Conservation (phyloP, 1,139 yeast genomes). For the Fermentozyma sake region DNA sequence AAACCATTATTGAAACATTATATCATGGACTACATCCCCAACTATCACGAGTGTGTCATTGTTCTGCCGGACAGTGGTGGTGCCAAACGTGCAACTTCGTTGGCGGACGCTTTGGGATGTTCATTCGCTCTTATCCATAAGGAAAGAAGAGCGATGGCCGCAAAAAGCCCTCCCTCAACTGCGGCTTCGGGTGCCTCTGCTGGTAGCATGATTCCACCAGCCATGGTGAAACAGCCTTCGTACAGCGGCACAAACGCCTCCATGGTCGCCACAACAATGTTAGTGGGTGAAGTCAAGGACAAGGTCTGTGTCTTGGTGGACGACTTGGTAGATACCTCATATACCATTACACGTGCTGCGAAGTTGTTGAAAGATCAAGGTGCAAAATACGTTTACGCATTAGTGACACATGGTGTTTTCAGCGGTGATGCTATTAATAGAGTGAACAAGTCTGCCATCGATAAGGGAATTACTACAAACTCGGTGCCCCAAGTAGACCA, state of each 20-base stretch:
- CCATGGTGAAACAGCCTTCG: conserved; percentile 6
- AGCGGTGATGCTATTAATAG: conserved; percentile 86
- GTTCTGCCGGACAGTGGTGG: conserved; percentile 98
- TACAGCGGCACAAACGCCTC: conserved; percentile 10
- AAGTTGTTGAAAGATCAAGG: conserved; percentile 89
- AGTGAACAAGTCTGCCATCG: conserved; percentile 66
- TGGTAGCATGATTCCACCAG: background rate
- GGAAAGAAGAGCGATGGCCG: conserved; percentile 65
- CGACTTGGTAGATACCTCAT: conserved; percentile 91
- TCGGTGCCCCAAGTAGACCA: conserved; percentile 80
- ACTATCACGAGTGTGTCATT: conserved; percentile 74
- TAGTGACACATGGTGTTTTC: conserved; percentile 90
- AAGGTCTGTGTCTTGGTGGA: conserved; percentile 84
- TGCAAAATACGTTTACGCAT: conserved; percentile 78
- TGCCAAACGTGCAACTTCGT: conserved; percentile 90
- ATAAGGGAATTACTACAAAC: conserved; percentile 86
- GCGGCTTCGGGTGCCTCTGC: conserved; percentile 7
- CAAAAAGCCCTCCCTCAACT: conserved; percentile 28
- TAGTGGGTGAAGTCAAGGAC: conserved; percentile 87
- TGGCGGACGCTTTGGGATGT: conserved; percentile 87
- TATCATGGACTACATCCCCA: conserved; percentile 66
- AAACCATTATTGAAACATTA: conserved; percentile 81
- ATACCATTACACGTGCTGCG: conserved; percentile 90
- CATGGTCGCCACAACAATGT: conserved; percentile 61
- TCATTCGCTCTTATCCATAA: conserved; percentile 94